A percentile compares a stretch with the other conserved stretches of the same genome.
Conservation (phyloP, 345 rosid genomes). For the Eucalyptus marginata region DNA sequence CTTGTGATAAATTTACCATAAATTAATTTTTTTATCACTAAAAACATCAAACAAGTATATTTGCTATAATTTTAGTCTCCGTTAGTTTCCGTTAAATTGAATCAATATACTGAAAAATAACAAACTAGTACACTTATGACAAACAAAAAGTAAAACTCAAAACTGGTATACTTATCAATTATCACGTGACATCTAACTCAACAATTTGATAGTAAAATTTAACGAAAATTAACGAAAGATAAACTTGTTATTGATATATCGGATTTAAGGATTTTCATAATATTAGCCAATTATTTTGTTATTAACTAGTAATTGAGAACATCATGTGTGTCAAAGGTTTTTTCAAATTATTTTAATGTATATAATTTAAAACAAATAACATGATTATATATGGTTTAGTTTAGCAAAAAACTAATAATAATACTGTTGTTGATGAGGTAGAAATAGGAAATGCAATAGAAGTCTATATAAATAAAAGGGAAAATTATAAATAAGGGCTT, state of each 20-base stretch:
- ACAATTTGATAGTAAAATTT: too few relatives aligned
- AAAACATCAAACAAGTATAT: not conserved
- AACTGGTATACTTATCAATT: not conserved
- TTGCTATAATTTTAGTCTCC: not conserved
- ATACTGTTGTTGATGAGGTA: not conserved
- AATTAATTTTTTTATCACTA: not conserved
- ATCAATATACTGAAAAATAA: too few relatives aligned
- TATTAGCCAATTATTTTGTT: not conserved
- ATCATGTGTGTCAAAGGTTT: not conserved
- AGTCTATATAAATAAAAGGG: not conserved
- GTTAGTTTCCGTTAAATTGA: too few relatives aligned
- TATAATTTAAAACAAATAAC: too few relatives aligned
- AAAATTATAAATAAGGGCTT: too few relatives aligned
- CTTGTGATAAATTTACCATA: fast-evolving
- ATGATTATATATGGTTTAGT: not conserved
- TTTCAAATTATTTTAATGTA: not conserved
- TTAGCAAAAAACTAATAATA: not conserved
- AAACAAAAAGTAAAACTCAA: too few relatives aligned
- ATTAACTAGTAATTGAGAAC: not conserved
- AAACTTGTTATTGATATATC: too few relatives aligned
- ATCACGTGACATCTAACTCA: too few relatives aligned
- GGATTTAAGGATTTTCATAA: too few relatives aligned
- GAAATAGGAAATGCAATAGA: not conserved
- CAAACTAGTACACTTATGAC: not conserved
- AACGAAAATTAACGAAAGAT: fast-evolving